Evolutionary conservation across 2,329 filamentous ascomycete species (phyloP).

Genomic region (Cyphellophora attinorum): DNA sequence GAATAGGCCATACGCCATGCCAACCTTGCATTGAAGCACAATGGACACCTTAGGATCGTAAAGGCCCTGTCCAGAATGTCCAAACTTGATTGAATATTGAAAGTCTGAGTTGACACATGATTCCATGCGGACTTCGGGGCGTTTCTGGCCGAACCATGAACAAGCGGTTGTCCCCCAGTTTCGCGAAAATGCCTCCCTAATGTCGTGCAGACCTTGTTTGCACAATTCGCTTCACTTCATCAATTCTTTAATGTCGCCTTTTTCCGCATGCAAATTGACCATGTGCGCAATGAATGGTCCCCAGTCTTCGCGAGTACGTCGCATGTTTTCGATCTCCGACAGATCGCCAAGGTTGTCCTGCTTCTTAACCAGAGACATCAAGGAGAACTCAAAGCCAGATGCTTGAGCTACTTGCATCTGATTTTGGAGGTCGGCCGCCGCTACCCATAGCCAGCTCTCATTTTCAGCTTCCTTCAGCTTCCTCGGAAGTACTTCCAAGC

Average conservation of each 20-base stretch:
- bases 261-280: slow-evolving; percentile 16
- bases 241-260: slow-evolving; percentile 9
- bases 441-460: slow-evolving; percentile 12
- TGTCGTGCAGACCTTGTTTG: too few relatives aligned
- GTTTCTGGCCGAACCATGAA: too few relatives aligned
- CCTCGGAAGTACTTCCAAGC: slow-evolving; percentile 62
- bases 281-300: slow-evolving; percentile 16
- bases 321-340: slow-evolving; percentile 12
- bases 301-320: slow-evolving; percentile 16
- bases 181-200: too few relatives aligned
- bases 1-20: too few relatives aligned
- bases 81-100: too few relatives aligned
- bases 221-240: slow-evolving; percentile 3
- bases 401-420: slow-evolving; percentile 6
- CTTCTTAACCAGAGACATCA: slow-evolving; percentile 10
- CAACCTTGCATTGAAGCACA: too few relatives aligned
- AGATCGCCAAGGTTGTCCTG: slow-evolving; percentile 5
- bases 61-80: too few relatives aligned
- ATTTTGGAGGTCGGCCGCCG: slow-evolving; percentile 10
- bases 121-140: too few relatives aligned
- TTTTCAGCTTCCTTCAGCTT: slow-evolving; percentile 40
- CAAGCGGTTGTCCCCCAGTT: too few relatives aligned
- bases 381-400: slow-evolving; percentile 11
- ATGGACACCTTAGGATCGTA: too few relatives aligned
- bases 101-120: too few relatives aligned